Evolutionary conservation across 1,284 basidiomycete species (phyloP).

Genomic region (Rhizoctonia solani): DNA sequence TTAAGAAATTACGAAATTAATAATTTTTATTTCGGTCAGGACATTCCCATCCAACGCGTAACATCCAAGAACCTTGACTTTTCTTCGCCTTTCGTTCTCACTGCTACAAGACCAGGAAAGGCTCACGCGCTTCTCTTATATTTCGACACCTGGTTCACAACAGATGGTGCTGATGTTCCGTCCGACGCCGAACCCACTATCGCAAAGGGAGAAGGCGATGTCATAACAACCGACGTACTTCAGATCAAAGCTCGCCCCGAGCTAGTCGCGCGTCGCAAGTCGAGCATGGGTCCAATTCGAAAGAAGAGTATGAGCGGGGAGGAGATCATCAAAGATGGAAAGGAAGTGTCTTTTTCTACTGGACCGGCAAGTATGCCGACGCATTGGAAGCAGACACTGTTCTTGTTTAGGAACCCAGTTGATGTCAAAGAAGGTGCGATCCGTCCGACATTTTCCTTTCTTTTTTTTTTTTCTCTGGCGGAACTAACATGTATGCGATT

Average conservation of each 20-base stretch:
- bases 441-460: not conserved
- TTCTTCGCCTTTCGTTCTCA: conserved; percentile 70
- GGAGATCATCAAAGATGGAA: conserved; percentile 27
- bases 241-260: conserved; percentile 35
- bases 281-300: conserved; percentile 31
- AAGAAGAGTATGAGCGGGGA: conserved; percentile 26
- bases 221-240: conserved; percentile 38
- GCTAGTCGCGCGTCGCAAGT: conserved; percentile 32
- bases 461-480: not conserved
- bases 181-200: conserved; percentile 45
- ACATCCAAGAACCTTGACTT: conserved; percentile 78
- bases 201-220: conserved; percentile 38
- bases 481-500: conserved; percentile 14
- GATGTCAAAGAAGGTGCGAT: conserved; percentile 68
- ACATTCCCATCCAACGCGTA: conserved; percentile 70
- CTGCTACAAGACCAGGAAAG: conserved; percentile 62
- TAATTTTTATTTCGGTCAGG: conserved; percentile 48
- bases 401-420: conserved; percentile 83
- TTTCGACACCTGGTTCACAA: conserved; percentile 91
- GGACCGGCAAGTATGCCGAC: conserved; percentile 85
- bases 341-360: conserved; percentile 60
- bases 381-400: conserved; percentile 98
- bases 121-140: conserved; percentile 87
- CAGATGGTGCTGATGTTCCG: conserved; percentile 59
- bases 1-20: not conserved